Percentiles rank a stretch among this genome's conserved stretches.
Evolutionary conservation across 331 rosid species (phyloP).

Genomic region (Phaseolus coccineus): DNA sequence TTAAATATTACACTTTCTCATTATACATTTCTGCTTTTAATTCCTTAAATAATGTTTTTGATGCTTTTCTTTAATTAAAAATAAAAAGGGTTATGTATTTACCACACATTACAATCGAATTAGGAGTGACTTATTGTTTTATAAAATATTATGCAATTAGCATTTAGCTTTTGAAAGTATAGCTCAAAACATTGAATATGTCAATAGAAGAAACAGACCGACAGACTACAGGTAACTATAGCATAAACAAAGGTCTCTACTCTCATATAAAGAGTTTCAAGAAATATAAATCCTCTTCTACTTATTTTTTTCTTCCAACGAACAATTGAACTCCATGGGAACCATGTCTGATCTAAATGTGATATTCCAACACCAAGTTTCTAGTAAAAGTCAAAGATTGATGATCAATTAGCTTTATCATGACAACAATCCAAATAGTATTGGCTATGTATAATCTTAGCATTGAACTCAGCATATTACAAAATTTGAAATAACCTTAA

Average conservation of each 20-base stretch:
- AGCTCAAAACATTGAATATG: background rate
- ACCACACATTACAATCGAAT: background rate
- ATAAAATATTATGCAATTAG: background rate
- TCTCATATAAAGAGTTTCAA: background rate
- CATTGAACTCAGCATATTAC: background rate
- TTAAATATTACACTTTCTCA: background rate
- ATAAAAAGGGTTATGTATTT: background rate
- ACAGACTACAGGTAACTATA: background rate
- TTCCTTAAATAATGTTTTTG: background rate
- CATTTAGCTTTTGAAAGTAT: background rate
- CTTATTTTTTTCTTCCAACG: background rate
- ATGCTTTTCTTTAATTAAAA: background rate
- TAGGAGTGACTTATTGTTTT: background rate
- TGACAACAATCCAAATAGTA: slow-evolving; percentile 11
- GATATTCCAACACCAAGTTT: slow-evolving; percentile 23
- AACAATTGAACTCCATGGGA: slow-evolving; percentile 28
- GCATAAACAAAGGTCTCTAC: background rate
- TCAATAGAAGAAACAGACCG: background rate
- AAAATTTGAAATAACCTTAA: background rate
- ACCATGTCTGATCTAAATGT: slow-evolving; percentile 28
- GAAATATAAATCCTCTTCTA: slow-evolving; percentile 8
- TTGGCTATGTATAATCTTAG: slow-evolving; percentile 2
- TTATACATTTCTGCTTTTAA: background rate
- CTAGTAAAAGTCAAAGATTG: slow-evolving; percentile 14
- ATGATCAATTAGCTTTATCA: slow-evolving; percentile 13